A percentile compares a stretch with the other conserved stretches of the same genome.
These are phyloP conservation scores for Microcera coccophila DNA, from an alignment of 2,329 filamentous ascomycete species.

Conservation along the genomic window DNA sequence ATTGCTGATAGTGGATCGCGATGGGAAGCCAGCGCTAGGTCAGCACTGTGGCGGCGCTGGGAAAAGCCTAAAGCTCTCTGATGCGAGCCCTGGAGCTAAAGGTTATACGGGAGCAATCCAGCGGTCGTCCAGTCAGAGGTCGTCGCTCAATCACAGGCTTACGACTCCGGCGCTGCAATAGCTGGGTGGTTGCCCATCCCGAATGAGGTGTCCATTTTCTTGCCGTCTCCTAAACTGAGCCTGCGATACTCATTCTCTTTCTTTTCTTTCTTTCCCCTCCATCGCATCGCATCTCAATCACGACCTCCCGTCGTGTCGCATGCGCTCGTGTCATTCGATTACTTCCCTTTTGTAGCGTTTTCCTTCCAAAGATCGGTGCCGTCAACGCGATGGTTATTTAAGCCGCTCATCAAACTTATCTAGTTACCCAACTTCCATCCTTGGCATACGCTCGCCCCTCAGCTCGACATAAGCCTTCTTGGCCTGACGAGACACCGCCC, in stretches of 20 bases:
- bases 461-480: neutral
- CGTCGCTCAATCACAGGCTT: neutral
- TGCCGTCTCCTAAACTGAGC: conserved; percentile 2
- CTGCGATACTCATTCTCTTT: neutral
- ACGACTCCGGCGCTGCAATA: neutral
- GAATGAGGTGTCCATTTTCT: conserved; percentile 1
- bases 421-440: neutral
- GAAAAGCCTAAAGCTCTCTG: conserved; percentile 8
- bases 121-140: conserved; percentile 2
- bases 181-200: neutral
- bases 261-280: neutral
- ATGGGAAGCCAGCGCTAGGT: too few relatives aligned
- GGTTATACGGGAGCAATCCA: too few relatives aligned
- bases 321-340: neutral
- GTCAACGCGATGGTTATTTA: conserved; percentile 1
- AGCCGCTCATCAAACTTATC: neutral
- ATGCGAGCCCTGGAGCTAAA: neutral
- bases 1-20: conserved; percentile 9
- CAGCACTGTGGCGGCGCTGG: conserved; percentile 6
- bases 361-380: neutral
- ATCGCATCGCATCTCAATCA: neutral
- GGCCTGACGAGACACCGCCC: conserved; percentile 1
- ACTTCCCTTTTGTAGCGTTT: neutral
- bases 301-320: neutral
- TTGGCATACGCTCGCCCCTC: neutral